Conservation (phyloP, 169 alveolate genomes). For the Plasmodium relictum region DNA sequence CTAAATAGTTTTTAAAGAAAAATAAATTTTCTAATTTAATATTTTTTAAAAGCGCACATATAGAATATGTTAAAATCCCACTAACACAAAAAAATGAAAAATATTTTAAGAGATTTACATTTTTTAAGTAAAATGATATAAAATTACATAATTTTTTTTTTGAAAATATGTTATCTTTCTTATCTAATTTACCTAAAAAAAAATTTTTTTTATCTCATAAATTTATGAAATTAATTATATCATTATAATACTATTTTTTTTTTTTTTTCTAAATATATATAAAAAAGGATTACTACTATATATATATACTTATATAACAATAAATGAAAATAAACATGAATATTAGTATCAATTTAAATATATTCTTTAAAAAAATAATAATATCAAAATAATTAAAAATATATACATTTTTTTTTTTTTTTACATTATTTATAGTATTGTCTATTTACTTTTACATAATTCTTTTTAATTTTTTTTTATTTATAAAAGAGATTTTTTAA, state of each 20-base stretch:
- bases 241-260: too few relatives aligned
- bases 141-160: conserved; percentile 74
- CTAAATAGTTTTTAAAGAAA: conserved; percentile 12
- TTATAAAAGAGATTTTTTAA: neutral
- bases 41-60: conserved; percentile 7
- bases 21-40: conserved; percentile 32
- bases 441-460: too few relatives aligned
- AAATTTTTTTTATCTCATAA: too few relatives aligned
- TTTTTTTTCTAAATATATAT: too few relatives aligned
- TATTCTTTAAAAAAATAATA: too few relatives aligned
- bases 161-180: conserved; percentile 76
- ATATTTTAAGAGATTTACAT: conserved; percentile 35
- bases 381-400: conserved; percentile 17
- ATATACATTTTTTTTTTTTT: conserved; percentile 2
- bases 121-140: conserved; percentile 49
- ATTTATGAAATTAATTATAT: too few relatives aligned
- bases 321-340: neutral
- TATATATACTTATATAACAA: too few relatives aligned
- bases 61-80: conserved; percentile 15
- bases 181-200: conserved; percentile 78
- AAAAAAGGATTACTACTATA: too few relatives aligned
- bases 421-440: too few relatives aligned
- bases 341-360: too few relatives aligned
- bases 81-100: conserved; percentile 33
- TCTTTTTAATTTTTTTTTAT: too few relatives aligned